Evolutionary conservation across 352 stramenopile species (phyloP), one percentile per base, ranked within the genome.

Genomic region (Globisporangium nagaii): DNA sequence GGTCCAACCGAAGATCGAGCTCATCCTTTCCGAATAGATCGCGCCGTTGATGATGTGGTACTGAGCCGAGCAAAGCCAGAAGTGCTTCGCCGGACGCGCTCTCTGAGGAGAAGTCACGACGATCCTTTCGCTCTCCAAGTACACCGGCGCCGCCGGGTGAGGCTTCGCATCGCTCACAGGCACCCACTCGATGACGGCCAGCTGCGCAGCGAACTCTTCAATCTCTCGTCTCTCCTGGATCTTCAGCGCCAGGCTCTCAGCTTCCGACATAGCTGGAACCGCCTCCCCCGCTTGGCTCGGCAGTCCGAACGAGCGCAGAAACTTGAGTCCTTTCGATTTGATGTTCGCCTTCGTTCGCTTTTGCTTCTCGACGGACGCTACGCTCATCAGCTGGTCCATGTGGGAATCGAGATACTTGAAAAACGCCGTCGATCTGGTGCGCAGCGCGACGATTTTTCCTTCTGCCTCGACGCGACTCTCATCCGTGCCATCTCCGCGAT

Each of bases 401-500:
- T 86, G 72, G 2, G 63, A 37, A 53, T 90, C 75, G n/a, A 90
- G 43, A 40, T 90, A 88, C 40, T 80, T 75, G 27, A 88, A 77
- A 52, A 90, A 77, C 31, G 76, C 75, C 1, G 61, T 48, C 0
- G 79, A 69, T 37, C 76, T 74, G 3, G 43, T 52, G 19, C 59
- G 68, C 39, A 89, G 46, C 40, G 67, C 56, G 0, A 58, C 30
- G 15, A 41, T 58, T 35, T 60, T 66, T 30, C 66, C 43, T 11
- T 47, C 27, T 1, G 41, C 31, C 10, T 57, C 42, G 30, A 60
- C 51, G 6, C 66, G 44, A 17, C 60, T 41, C 45, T 11, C 28
- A 50, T 63, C 36, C 31, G 64, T 31, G 6, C 28, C 50, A 37
- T 53, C 50, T 15, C 19, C 7, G 4, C 7, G 27, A 5, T 31